Evolutionary conservation across 2,329 filamentous ascomycete genomes (phyloP), one percentile per base, ranked within the genome.

Genomic region (Domatiomyces globalis): DNA sequence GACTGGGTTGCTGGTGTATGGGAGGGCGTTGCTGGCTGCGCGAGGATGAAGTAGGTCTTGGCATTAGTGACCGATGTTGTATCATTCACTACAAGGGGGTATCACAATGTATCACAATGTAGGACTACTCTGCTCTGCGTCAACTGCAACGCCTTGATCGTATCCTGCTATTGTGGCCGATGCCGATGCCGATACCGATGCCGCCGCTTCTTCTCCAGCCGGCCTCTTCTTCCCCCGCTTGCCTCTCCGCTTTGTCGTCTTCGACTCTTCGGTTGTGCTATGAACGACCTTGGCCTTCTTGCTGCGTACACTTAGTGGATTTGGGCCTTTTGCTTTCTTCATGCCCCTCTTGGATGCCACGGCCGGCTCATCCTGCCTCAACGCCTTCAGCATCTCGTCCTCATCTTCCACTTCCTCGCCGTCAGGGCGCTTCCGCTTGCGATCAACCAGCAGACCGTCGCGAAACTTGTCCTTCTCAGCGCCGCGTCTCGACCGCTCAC

Each of bases 1-100:
- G 8, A 87, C 86, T 66, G 90, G 90, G 15, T 65, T 94, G 60
- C 75, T 80, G 63, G 82, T 84, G 20, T 96, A 92, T 71, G 89
- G 87, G 54, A 77, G 76, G 63, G 87, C 84, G 42, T 84, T 71
- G 56, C 62, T 66, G 55, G 62, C 59, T 49, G 67, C 65, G 61
- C 51, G 43, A 45, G 46, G 51, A 50, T n/a, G 12, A 39, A 15
- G 15, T 15, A 1, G 33, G 33, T 15, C 33, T 39, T 15, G 10
- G 8, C 10, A 39, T 39, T 10, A 2, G 33, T 39, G 15, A 10
- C 33, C 33, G 33, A 39, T 10, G 33, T 39, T 10, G 33, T 39
- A 39, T 39, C 33, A 39, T 39, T 4, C 33, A 5, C 33, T 39
- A 39, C 33, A 39, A 39, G n/a, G n/a, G n/a, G n/a, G n/a, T n/a